Evolutionary conservation across 2,329 filamentous ascomycete species (phyloP).

Genomic region (Orbilia quercus): DNA sequence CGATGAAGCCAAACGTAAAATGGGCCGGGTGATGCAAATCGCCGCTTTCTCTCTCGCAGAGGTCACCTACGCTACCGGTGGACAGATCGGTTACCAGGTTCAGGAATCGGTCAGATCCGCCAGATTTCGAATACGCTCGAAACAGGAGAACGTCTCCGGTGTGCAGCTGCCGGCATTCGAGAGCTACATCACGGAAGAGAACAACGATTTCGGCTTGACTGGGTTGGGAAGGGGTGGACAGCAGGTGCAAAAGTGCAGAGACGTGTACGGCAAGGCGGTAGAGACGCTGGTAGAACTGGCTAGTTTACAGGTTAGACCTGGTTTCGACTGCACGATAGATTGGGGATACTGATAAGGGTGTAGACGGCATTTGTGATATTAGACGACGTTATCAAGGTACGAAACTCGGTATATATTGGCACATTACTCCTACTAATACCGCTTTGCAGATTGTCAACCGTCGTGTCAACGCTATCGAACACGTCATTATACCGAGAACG

Average conservation of each 20-base stretch:
- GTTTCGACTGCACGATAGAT: conserved; percentile 30
- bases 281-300: conserved; percentile 95
- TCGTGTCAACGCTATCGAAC: conserved; percentile 97
- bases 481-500: conserved; percentile 96
- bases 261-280: conserved; percentile 95
- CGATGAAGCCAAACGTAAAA: conserved; percentile 98
- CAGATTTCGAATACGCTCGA: conserved; percentile 90
- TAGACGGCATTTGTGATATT: conserved; percentile 95
- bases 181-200: conserved; percentile 85
- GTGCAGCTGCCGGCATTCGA: conserved; percentile 94
- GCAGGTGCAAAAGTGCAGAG: conserved; percentile 92
- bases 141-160: conserved; percentile 98
- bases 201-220: conserved; percentile 95
- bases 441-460: conserved; percentile 77
- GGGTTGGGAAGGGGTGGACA: conserved; percentile 96
- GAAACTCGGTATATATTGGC: background rate
- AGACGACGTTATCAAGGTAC: conserved; percentile 96
- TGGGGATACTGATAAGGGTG: conserved; percentile 23
- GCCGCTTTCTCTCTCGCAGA: conserved; percentile 97
- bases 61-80: conserved; percentile 95
- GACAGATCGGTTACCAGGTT: conserved; percentile 92
- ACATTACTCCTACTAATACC: background rate
- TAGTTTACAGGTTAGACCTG: conserved; percentile 76
- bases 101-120: conserved; percentile 95
- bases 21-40: conserved; percentile 99